Conservation (phyloP, 1,139 yeast genomes). For the Saccharomycopsis hybrid region DNA sequence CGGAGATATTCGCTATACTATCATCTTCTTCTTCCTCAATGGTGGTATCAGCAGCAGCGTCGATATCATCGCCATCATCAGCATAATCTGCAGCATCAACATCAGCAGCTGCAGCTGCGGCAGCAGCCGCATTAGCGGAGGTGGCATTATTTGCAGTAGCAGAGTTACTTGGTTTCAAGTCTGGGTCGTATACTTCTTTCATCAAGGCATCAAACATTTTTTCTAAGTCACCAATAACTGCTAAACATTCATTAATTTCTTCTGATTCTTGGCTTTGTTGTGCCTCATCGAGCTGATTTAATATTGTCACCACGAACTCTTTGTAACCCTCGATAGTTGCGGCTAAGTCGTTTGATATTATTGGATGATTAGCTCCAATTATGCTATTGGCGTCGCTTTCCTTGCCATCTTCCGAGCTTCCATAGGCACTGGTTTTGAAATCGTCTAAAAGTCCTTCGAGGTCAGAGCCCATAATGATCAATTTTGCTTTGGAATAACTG, state of each 20-base stretch:
- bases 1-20: too few species aligned
- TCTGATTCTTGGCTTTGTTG: constrained; percentile 43
- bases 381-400: constrained; percentile 10
- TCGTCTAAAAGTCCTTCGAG: constrained; percentile 38
- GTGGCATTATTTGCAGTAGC: background rate
- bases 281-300: constrained; percentile 46
- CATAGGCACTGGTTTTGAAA: constrained; percentile 18
- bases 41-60: background rate
- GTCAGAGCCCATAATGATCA: constrained; percentile 50
- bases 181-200: constrained; percentile 20
- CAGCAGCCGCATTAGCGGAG: background rate
- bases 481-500: constrained; percentile 49
- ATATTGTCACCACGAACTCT: constrained; percentile 43
- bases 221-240: constrained; percentile 55
- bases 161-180: constrained; percentile 1
- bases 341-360: constrained; percentile 21
- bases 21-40: too few species aligned
- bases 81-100: background rate
- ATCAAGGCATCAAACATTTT: constrained; percentile 47
- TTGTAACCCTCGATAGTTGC: constrained; percentile 43
- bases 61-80: background rate
- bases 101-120: background rate
- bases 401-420: constrained; percentile 1
- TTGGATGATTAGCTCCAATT: constrained; percentile 20
- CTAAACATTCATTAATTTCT: constrained; percentile 51